phyloP scores from a whole-genome alignment of 345 rosid genomes.

The Carallia brachiata region DNA sequence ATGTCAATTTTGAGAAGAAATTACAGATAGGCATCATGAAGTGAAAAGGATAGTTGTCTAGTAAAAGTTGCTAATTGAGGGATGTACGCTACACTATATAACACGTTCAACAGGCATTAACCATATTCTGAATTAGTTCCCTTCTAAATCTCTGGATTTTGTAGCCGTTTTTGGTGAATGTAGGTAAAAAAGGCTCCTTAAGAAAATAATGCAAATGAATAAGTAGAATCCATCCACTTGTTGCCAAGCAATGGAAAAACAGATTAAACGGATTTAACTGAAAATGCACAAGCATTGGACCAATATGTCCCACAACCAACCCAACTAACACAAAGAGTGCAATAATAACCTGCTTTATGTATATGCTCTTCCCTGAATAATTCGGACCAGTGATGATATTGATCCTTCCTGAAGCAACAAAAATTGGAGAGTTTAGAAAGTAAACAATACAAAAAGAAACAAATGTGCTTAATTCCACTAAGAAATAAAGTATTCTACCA shows the following conservation, averaged over 20 bases:
- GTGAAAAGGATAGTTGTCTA: too few relatives aligned
- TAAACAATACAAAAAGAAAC: background rate
- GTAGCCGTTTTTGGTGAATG: too few relatives aligned
- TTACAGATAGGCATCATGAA: background rate
- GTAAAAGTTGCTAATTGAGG: too few relatives aligned
- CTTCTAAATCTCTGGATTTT: too few relatives aligned
- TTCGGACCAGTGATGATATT: conserved; percentile 93
- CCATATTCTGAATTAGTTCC: too few relatives aligned
- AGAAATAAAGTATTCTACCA: conserved; percentile 42
- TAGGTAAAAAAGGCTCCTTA: too few relatives aligned
- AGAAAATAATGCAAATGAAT: too few relatives aligned
- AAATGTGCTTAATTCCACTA: background rate
- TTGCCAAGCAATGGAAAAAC: too few relatives aligned
- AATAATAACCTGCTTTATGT: conserved; percentile 75
- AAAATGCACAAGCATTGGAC: background rate
- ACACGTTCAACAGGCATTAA: too few relatives aligned
- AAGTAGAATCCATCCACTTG: too few relatives aligned
- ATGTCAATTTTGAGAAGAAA: background rate
- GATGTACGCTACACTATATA: too few relatives aligned
- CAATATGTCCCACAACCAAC: background rate
- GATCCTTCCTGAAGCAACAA: conserved; percentile 61
- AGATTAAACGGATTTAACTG: background rate
- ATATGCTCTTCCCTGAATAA: conserved; percentile 96
- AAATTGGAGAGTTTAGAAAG: conserved; percentile 13
- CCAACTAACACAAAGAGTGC: background rate